A percentile compares a stretch with the other conserved stretches of the same genome.
These are phyloP conservation scores for Claviceps sp. DNA, from an alignment of 2,329 filamentous ascomycete species.

Conservation along the genomic window DNA sequence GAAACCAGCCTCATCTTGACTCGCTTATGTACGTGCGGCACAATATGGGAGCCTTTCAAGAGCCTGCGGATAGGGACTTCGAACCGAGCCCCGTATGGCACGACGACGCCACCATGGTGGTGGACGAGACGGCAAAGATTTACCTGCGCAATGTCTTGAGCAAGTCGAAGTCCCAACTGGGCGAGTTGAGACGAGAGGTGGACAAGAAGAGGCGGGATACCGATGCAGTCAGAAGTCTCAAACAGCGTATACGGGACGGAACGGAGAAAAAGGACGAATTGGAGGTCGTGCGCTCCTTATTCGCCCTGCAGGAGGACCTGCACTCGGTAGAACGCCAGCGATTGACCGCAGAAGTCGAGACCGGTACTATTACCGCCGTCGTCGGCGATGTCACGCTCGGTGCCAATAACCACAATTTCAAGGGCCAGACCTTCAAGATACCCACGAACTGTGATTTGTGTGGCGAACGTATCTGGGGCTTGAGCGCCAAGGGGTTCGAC, in stretches of 20 bases:
- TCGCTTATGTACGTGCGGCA: slow-evolving; percentile 97
- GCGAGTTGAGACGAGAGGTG: slow-evolving; percentile 66
- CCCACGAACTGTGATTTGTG: slow-evolving; percentile 97
- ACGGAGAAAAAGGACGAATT: slow-evolving; percentile 84
- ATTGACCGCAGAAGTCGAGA: slow-evolving; percentile 83
- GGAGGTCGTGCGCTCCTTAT: slow-evolving; percentile 69
- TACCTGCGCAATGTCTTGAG: slow-evolving; percentile 83
- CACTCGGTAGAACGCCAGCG: slow-evolving; percentile 75
- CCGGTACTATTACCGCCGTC: slow-evolving; percentile 76
- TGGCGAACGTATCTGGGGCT: slow-evolving; percentile 90
- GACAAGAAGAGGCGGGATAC: slow-evolving; percentile 81
- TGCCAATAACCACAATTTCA: slow-evolving; percentile 93
- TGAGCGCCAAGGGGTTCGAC: slow-evolving; percentile 92
- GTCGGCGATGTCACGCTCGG: slow-evolving; percentile 89
- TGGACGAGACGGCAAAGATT: slow-evolving; percentile 75
- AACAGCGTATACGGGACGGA: slow-evolving; percentile 66
- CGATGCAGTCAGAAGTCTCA: slow-evolving; percentile 58
- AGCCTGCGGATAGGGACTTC: slow-evolving; percentile 73
- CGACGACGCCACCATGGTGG: slow-evolving; percentile 76
- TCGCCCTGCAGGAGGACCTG: slow-evolving; percentile 69
- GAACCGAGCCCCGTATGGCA: slow-evolving; percentile 96
- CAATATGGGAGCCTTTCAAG: slow-evolving; percentile 70
- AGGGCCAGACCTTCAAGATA: slow-evolving; percentile 97
- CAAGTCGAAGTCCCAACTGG: slow-evolving; percentile 77
- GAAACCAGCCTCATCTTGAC: slow-evolving; percentile 80